These are phyloP conservation scores for Adiantum capillusveneris DNA, from an alignment of 75 land plant genomes.

Conservation along the genomic window DNA sequence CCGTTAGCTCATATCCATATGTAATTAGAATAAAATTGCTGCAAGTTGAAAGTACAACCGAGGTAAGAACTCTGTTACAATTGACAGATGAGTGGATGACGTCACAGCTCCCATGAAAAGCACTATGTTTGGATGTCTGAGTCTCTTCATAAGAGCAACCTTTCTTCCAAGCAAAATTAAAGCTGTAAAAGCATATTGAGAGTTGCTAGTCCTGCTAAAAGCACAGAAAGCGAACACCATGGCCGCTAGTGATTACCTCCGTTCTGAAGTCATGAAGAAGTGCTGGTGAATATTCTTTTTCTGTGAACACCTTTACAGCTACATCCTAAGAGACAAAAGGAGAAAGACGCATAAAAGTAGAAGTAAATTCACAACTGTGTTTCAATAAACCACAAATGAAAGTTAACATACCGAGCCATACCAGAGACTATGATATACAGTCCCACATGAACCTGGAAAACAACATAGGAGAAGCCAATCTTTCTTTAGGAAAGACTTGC, in stretches of 20 bases:
- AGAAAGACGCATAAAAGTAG: too few relatives aligned
- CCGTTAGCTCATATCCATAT: too few relatives aligned
- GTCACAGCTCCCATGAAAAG: conserved; percentile 90
- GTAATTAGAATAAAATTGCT: background rate
- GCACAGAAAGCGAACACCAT: background rate
- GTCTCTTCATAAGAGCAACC: conserved; percentile 72
- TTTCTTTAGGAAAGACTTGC: too few relatives aligned
- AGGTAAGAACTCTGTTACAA: conserved; percentile 84
- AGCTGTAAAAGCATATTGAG: too few relatives aligned
- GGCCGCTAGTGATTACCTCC: conserved; percentile 37
- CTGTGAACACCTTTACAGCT: conserved; percentile 77
- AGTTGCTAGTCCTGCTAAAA: too few relatives aligned
- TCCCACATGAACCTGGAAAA: conserved; percentile 76
- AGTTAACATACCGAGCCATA: conserved; percentile 63
- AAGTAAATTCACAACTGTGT: background rate
- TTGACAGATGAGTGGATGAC: conserved; percentile 63
- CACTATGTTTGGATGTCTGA: conserved; percentile 85
- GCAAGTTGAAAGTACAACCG: conserved; percentile 30
- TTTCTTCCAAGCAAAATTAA: too few relatives aligned
- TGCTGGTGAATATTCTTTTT: conserved; percentile 66
- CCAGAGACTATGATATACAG: conserved; percentile 80
- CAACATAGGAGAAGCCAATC: background rate
- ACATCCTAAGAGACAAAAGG: conserved; percentile 74
- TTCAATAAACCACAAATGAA: background rate
- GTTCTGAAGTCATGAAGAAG: conserved; percentile 54